Conservation (phyloP, 225 moss, liverwort and hornwort species). For the Straminergon stramineum region DNA sequence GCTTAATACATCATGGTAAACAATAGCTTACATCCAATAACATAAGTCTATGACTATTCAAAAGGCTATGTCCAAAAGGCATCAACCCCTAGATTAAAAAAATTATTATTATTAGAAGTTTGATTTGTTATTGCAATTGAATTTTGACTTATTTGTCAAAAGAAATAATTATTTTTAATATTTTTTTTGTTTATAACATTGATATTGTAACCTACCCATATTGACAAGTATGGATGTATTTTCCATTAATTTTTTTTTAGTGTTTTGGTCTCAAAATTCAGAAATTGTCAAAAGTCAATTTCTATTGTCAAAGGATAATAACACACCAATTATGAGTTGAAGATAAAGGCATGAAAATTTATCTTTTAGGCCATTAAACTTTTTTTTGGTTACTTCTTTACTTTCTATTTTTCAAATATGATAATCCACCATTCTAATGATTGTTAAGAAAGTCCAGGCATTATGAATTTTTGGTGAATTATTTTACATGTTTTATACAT, state of each 20-base stretch:
- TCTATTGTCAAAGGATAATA: not conserved
- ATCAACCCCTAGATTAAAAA: not conserved
- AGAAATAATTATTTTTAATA: not conserved
- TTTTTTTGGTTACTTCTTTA: not conserved
- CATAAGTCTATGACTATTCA: not conserved
- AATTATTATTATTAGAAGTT: not conserved
- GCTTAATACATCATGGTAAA: not conserved
- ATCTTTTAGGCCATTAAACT: not conserved
- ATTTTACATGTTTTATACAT: rapidly evolving
- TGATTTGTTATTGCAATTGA: rapidly evolving
- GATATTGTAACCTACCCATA: not conserved
- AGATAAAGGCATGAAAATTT: not conserved
- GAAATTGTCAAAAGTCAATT: not conserved
- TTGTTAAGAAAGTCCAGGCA: not conserved
- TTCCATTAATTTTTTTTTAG: not conserved
- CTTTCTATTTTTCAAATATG: not conserved
- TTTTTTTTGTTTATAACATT: not conserved
- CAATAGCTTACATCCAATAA: not conserved
- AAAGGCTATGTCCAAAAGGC: not conserved
- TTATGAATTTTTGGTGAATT: not conserved
- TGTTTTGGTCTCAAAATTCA: not conserved
- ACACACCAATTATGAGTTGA: not conserved
- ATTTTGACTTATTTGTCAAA: not conserved
- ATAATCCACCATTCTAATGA: not conserved
- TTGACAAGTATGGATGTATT: rapidly evolving